A percentile compares a stretch with the other conserved stretches of the same genome.
Conservation (phyloP, 2,329 filamentous ascomycete species). For the Didymella pinodella region DNA sequence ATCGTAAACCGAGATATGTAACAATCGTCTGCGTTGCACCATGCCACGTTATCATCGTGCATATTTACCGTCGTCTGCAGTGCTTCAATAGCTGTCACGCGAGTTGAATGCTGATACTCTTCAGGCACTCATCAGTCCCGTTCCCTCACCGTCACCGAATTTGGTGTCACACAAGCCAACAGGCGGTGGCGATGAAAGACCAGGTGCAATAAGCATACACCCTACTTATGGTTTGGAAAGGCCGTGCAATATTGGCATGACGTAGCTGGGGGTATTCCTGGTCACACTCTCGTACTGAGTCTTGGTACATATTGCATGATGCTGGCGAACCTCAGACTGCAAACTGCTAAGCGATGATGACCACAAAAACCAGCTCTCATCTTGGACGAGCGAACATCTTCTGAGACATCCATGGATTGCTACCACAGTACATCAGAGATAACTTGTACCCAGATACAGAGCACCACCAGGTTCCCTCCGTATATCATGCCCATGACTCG, state of each 20-base stretch:
- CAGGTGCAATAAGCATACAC: background rate
- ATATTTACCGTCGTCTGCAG: no score
- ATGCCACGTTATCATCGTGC: no score
- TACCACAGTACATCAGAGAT: background rate
- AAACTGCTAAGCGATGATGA: background rate
- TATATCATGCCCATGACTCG: slow-evolving; percentile 7
- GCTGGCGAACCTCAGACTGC: background rate
- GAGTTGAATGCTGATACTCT: background rate
- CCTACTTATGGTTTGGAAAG: background rate
- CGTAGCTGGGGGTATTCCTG: background rate
- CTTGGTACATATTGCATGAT: background rate
- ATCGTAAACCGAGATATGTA: background rate
- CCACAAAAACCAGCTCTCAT: background rate
- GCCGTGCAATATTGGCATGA: slow-evolving; percentile 7
- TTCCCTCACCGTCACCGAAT: background rate
- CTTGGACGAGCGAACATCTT: background rate
- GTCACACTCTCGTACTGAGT: background rate
- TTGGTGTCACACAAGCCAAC: background rate
- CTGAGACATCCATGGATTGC: background rate
- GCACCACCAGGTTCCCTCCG: background rate
- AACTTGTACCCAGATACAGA: background rate
- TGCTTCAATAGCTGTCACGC: no score
- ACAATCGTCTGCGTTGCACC: no score
- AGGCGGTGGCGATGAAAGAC: background rate
- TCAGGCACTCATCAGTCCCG: background rate